Percentiles rank a stretch among this genome's conserved stretches.
Evolutionary conservation across 169 alveolate species (phyloP).

Genomic region (Plasmodium gonderi): DNA sequence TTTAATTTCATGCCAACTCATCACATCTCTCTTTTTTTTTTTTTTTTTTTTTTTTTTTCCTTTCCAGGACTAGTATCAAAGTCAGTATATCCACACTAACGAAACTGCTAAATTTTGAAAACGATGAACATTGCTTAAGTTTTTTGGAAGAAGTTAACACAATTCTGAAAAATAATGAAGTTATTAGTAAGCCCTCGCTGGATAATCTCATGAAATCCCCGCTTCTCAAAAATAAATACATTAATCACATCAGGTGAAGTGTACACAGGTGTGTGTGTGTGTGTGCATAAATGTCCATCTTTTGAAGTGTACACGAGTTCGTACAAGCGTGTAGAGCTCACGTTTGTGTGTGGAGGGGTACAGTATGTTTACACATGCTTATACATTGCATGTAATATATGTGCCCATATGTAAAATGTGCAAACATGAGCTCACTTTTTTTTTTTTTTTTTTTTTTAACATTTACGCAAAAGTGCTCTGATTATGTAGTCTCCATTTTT

Average conservation of each 20-base stretch:
- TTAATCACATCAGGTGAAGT: constrained; percentile 48
- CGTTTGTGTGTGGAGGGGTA: too few relatives aligned
- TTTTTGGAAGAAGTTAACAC: constrained; percentile 59
- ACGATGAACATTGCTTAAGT: constrained; percentile 33
- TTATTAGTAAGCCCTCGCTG: constrained; percentile 43
- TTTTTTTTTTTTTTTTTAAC: background rate
- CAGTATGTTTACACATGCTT: too few relatives aligned
- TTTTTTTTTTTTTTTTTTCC: background rate
- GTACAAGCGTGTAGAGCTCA: background rate
- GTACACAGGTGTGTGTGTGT: background rate
- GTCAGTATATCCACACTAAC: constrained; percentile 48
- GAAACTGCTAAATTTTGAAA: constrained; percentile 33
- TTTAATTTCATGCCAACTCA: too few relatives aligned
- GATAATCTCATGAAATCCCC: constrained; percentile 68
- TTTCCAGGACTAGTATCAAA: constrained; percentile 48
- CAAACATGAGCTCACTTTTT: background rate
- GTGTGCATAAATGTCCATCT: background rate
- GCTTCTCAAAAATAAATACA: constrained; percentile 42
- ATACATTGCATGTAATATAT: too few relatives aligned
- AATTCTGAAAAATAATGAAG: constrained; percentile 53
- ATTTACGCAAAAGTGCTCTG: background rate
- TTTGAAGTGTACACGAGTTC: background rate
- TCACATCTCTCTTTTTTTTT: background rate
- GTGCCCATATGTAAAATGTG: too few relatives aligned
- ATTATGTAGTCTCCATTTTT: background rate